phyloP scores from a whole-genome alignment of 1,139 yeast species.

The Yamadazyma blattariae region DNA sequence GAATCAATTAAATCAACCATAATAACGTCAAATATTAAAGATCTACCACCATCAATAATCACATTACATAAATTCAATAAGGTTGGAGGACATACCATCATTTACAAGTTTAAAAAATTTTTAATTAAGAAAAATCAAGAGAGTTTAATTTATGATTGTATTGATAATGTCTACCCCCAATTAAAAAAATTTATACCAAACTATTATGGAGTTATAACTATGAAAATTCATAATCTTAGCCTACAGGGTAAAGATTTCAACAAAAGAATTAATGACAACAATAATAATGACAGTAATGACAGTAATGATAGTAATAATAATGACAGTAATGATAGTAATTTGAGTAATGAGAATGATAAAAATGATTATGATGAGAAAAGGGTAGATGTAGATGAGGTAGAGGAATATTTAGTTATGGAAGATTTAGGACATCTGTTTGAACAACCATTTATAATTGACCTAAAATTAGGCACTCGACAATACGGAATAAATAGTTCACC shows the following conservation, averaged over 20 bases:
- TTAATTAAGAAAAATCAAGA: slow-evolving; percentile 95
- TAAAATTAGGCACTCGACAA: slow-evolving; percentile 98
- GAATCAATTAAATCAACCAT: slow-evolving; percentile 2
- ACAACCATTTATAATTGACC: slow-evolving; percentile 87
- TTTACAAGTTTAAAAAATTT: slow-evolving; percentile 88
- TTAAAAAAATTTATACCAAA: slow-evolving; percentile 84
- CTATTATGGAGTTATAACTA: slow-evolving; percentile 60
- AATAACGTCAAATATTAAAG: slow-evolving; percentile 1
- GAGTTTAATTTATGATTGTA: slow-evolving; percentile 85
- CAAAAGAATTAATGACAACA: neutral
- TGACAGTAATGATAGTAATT: neutral
- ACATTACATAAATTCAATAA: slow-evolving; percentile 52
- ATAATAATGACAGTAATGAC: neutral
- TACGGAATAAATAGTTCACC: slow-evolving; percentile 89
- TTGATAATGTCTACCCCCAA: slow-evolving; percentile 69
- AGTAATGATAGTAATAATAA: neutral
- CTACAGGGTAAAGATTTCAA: neutral
- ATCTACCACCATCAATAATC: slow-evolving; percentile 45
- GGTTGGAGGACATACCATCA: slow-evolving; percentile 98
- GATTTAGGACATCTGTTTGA: slow-evolving; percentile 83
- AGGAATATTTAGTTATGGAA: slow-evolving; percentile 80
- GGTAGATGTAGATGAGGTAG: neutral
- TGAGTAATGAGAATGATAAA: neutral
- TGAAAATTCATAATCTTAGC: slow-evolving; percentile 23
- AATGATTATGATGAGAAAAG: neutral